These are phyloP conservation scores for Senecio squalidus DNA, from an alignment of 140 eudicot species.

Conservation along the genomic window DNA sequence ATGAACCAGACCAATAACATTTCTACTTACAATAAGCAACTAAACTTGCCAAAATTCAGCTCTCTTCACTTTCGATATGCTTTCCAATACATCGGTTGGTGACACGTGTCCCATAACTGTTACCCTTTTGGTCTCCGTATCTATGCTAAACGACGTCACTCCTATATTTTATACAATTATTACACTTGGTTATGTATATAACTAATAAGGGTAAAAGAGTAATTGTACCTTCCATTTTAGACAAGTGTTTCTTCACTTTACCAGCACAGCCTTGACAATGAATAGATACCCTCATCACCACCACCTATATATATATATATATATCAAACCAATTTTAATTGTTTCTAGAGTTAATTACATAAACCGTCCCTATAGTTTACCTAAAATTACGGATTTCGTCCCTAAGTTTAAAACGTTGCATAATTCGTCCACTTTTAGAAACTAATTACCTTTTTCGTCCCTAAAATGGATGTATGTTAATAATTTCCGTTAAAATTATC, in stretches of 20 bases:
- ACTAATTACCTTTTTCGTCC: no score
- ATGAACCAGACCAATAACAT: no score
- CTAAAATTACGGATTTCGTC: no score
- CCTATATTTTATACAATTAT: conserved; percentile 47
- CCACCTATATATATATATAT: conserved; percentile 42
- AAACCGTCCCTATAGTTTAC: no score
- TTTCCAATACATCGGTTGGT: conserved; percentile 64
- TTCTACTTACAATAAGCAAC: no score
- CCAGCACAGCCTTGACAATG: conserved; percentile 94
- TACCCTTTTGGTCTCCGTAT: conserved; percentile 74
- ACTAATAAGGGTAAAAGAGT: conserved; percentile 3
- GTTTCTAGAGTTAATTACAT: no score
- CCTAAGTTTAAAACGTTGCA: no score
- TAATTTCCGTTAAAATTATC: no score
- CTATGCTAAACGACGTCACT: conserved; percentile 77
- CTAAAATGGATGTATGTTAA: no score
- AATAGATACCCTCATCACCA: conserved; percentile 79
- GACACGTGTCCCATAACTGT: conserved; percentile 80
- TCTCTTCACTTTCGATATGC: conserved; percentile 75
- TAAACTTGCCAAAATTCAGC: conserved; percentile 87
- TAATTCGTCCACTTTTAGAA: no score
- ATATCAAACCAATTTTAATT: not conserved
- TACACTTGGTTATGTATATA: no score
- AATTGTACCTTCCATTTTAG: conserved; percentile 80
- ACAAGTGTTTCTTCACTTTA: conserved; percentile 74